These are phyloP conservation scores for Trypanosoma platydactyli DNA, from an alignment of 208 protist genomes.

Conservation along the genomic window DNA sequence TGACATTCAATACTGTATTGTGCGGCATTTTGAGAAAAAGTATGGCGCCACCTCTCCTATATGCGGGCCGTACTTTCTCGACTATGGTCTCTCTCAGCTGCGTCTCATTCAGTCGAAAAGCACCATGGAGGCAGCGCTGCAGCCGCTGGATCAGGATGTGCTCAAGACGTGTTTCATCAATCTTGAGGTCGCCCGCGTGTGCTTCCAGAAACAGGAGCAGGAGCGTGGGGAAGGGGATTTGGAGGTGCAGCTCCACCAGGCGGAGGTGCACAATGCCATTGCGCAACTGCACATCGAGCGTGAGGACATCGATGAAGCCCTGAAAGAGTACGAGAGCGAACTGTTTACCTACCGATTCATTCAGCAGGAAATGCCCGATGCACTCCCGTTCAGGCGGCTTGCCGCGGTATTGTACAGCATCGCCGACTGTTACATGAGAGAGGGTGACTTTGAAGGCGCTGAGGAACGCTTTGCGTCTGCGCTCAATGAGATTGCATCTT, in stretches of 20 bases:
- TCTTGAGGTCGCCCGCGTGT: slow-evolving; percentile 79
- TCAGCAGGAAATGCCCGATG: slow-evolving; percentile 33
- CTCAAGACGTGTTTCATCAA: slow-evolving; percentile 88
- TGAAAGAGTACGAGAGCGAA: slow-evolving; percentile 84
- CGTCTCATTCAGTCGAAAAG: slow-evolving; percentile 63
- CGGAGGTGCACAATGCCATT: slow-evolving; percentile 84
- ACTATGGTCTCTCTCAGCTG: slow-evolving; percentile 89
- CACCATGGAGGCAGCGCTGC: slow-evolving; percentile 62
- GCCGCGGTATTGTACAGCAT: slow-evolving; percentile 72
- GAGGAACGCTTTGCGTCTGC: slow-evolving; percentile 65
- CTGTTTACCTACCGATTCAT: slow-evolving; percentile 76
- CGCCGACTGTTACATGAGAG: slow-evolving; percentile 85
- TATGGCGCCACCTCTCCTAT: slow-evolving; percentile 57
- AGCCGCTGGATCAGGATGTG: slow-evolving; percentile 70
- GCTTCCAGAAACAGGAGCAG: slow-evolving; percentile 68
- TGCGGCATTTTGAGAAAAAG: slow-evolving; percentile 76
- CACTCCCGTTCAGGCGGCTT: slow-evolving; percentile 52
- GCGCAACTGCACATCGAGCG: slow-evolving; percentile 77
- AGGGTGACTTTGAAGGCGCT: slow-evolving; percentile 81
- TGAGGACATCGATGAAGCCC: slow-evolving; percentile 74
- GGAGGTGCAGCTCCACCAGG: slow-evolving; percentile 54
- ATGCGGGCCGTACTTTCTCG: slow-evolving; percentile 80
- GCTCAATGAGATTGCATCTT: slow-evolving; percentile 57
- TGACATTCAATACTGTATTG: slow-evolving; percentile 76
- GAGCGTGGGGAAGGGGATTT: slow-evolving; percentile 39